Evolutionary conservation across 2,329 filamentous ascomycete species (phyloP).

Genomic region (Pseudogymnoascus sp.): DNA sequence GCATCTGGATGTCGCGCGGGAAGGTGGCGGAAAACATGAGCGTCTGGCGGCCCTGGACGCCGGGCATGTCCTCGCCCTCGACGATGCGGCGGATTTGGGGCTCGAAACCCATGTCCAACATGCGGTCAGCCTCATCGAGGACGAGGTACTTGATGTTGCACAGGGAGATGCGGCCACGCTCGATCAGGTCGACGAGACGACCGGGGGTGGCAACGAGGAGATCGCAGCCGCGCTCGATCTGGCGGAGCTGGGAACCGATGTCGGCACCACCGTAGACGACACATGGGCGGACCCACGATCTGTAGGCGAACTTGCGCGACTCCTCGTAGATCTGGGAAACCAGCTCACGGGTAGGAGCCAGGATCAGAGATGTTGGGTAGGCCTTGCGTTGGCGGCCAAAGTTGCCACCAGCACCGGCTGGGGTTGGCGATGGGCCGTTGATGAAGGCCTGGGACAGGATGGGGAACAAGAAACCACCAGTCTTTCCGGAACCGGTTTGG

Average conservation of each 20-base stretch:
- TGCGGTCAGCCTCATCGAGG: constrained; percentile 97
- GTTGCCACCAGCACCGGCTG: constrained; percentile 57
- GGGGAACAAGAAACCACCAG: constrained; percentile 97
- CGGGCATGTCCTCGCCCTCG: constrained; percentile 96
- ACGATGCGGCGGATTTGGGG: constrained; percentile 98
- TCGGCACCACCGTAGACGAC: constrained; percentile 99
- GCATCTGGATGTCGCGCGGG: constrained; percentile 98
- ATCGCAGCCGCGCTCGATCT: constrained; percentile 94
- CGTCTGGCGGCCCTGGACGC: constrained; percentile 76
- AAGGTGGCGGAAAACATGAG: constrained; percentile 99
- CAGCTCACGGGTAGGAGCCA: constrained; percentile 95
- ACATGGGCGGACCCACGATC: constrained; percentile 96
- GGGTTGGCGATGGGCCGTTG: constrained; percentile 69
- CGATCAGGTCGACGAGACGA: constrained; percentile 94
- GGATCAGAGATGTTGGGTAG: constrained; percentile 89
- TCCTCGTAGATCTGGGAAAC: constrained; percentile 99
- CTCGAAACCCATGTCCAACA: constrained; percentile 99
- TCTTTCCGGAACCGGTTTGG: constrained; percentile 99
- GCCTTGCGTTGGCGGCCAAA: constrained; percentile 96
- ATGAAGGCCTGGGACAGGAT: constrained; percentile 97
- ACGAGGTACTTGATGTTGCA: constrained; percentile 99
- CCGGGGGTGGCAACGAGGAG: constrained; percentile 94
- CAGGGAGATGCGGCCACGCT: constrained; percentile 95
- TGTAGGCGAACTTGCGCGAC: constrained; percentile 95
- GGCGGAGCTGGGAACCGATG: constrained; percentile 94